Percentiles rank a stretch among this genome's conserved stretches.
Evolutionary conservation across 108 stramenopile genomes (phyloP).

Genomic region (Phaeodactylum tricornutum): DNA sequence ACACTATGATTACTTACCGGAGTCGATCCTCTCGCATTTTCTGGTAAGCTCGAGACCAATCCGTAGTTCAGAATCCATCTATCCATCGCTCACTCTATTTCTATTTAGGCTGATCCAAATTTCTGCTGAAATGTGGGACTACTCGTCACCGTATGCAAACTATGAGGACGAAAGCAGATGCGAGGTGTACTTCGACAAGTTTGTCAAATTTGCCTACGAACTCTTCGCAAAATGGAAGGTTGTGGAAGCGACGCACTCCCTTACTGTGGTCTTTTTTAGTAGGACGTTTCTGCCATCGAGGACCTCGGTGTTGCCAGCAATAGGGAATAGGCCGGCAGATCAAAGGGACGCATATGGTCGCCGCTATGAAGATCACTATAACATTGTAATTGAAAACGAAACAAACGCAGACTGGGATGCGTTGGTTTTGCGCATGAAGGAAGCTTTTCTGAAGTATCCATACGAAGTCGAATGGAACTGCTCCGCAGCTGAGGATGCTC

Average conservation of each 20-base stretch:
- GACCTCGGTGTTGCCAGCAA: neutral
- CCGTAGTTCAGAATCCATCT: too few relatives aligned
- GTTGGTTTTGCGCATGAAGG: slow-evolving; percentile 69
- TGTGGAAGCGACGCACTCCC: slow-evolving; percentile 78
- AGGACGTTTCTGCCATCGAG: slow-evolving; percentile 55
- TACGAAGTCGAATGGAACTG: slow-evolving; percentile 72
- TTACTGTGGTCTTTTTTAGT: slow-evolving; percentile 92
- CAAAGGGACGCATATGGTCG: slow-evolving; percentile 63
- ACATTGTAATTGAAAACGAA: slow-evolving; percentile 92
- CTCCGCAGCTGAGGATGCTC: slow-evolving; percentile 22
- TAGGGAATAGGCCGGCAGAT: too few relatives aligned
- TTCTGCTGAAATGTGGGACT: slow-evolving; percentile 96
- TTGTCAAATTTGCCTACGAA: slow-evolving; percentile 54
- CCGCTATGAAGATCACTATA: slow-evolving; percentile 77
- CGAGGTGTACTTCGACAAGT: slow-evolving; percentile 80
- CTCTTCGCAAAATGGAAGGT: slow-evolving; percentile 83
- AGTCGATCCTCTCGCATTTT: slow-evolving; percentile 87
- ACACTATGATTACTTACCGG: slow-evolving; percentile 87
- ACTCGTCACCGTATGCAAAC: slow-evolving; percentile 53
- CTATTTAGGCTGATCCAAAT: slow-evolving; percentile 98
- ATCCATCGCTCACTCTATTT: too few relatives aligned
- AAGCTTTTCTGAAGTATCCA: slow-evolving; percentile 85
- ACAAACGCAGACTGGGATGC: slow-evolving; percentile 66
- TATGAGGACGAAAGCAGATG: slow-evolving; percentile 37
- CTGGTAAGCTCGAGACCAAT: too few relatives aligned